Conservation (phyloP, 805 yeast genomes). For the Candida fluviatilis region DNA sequence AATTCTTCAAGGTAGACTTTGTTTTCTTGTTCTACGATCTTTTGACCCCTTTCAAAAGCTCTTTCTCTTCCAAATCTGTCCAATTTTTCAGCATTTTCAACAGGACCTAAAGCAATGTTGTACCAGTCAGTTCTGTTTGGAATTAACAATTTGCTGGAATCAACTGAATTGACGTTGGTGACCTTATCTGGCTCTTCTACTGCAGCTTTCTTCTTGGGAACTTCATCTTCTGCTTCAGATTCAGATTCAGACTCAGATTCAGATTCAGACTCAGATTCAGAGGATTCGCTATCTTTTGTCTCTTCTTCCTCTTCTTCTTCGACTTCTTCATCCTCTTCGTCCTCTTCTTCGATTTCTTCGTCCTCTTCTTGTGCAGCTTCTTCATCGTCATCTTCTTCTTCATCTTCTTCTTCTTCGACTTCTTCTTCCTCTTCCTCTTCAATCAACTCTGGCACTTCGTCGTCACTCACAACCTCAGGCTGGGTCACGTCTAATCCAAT, state of each 20-base stretch:
- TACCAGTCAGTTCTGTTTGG: constrained; percentile 77
- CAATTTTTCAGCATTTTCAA: constrained; percentile 30
- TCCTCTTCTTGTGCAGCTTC: constrained; percentile 21
- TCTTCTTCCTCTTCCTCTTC: constrained; percentile 36
- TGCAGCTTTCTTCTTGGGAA: constrained; percentile 16
- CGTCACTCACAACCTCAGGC: constrained; percentile 29
- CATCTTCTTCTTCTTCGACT: constrained; percentile 31
- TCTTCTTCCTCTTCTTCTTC: constrained; percentile 15
- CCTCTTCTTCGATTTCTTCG: constrained; percentile 30
- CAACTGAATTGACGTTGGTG: constrained; percentile 44
- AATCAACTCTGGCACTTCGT: constrained; percentile 19
- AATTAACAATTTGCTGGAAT: constrained; percentile 51
- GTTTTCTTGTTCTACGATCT: constrained; percentile 66
- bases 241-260: constrained; percentile 7
- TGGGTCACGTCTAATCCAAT: constrained; percentile 55
- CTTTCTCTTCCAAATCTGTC: constrained; percentile 55
- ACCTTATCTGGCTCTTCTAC: constrained; percentile 22
- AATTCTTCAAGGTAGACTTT: constrained; percentile 66
- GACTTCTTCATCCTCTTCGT: constrained; percentile 24
- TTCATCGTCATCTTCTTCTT: constrained; percentile 31
- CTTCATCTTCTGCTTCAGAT: constrained; percentile 11
- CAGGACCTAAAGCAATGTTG: constrained; percentile 39
- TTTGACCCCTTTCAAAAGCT: constrained; percentile 63
- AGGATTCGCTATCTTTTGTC: constrained; percentile 8
- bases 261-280: constrained; percentile 7